These are phyloP conservation scores for Colletotrichum truncatum DNA, from an alignment of 2,329 filamentous ascomycete genomes.

Conservation along the genomic window DNA sequence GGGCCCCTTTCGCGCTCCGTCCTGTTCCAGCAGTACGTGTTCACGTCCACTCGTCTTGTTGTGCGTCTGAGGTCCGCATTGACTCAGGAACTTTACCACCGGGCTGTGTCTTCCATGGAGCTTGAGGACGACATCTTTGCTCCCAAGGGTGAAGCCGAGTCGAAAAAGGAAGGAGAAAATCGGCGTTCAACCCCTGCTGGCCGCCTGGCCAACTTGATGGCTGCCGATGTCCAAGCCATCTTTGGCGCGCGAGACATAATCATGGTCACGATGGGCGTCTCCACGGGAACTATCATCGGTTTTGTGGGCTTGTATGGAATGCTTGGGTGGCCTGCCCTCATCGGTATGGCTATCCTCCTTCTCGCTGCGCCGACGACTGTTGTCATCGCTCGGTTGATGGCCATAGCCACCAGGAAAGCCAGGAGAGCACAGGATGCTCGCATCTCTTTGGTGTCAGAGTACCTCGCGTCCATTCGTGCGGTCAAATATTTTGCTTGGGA, in stretches of 20 bases:
- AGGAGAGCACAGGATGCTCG: conserved; percentile 65
- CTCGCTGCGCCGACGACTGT: conserved; percentile 59
- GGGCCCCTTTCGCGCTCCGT: conserved; percentile 60
- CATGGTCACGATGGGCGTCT: conserved; percentile 53
- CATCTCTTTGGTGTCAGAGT: conserved; percentile 66
- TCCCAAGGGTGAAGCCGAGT: conserved; percentile 32
- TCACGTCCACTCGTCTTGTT: conserved; percentile 63
- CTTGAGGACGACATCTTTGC: conserved; percentile 63
- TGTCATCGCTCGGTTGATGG: conserved; percentile 59
- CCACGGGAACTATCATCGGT: conserved; percentile 56
- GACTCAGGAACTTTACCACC: conserved; percentile 67
- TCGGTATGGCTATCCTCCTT: conserved; percentile 59
- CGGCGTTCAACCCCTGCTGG: conserved; percentile 54
- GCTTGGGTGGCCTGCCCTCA: conserved; percentile 63
- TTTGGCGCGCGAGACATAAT: conserved; percentile 61
- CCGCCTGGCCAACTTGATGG: conserved; percentile 65
- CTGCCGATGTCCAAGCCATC: conserved; percentile 66
- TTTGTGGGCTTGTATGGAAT: conserved; percentile 63
- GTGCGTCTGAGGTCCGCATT: conserved; percentile 65
- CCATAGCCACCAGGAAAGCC: conserved; percentile 56
- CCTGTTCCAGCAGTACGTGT: conserved; percentile 65
- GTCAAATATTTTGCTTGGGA: conserved; percentile 73
- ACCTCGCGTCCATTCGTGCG: conserved; percentile 64
- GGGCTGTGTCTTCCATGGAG: conserved; percentile 64
- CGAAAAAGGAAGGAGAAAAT: conserved; percentile 37